Base-by-base conservation (phyloP, 2,329 filamentous ascomycete species). In the Zopfia rhizophila region DNA sequence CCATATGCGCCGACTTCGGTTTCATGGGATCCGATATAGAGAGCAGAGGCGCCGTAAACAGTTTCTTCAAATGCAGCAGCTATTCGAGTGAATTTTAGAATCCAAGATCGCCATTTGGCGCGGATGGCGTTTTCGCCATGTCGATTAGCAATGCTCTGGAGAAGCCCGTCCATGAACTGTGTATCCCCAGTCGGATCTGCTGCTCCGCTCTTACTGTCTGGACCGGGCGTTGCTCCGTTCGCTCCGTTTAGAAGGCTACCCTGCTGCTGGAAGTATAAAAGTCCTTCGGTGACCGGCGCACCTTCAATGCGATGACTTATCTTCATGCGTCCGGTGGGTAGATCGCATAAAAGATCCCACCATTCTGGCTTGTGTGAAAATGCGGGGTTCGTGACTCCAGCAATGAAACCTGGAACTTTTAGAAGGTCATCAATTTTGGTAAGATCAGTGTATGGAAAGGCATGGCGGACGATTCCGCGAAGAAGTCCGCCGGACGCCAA, bases 361-460 rank as follows among this genome's bases (percentile, higher is more conserved):
- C 94, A 99, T 68, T 97, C 92, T 0, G 89, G 90, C 64, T 97
- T 93, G 64, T 91, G 85, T 51, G 93, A 91, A 69, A 99, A 99
- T 0, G 91, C 93, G 5, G 94, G 94, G 66, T 99, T 99, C 1
- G 93, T 99, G 28, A 99, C 94, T 45, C 94, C 94, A 3, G 94
- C 94, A 61, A 99, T 96, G 72, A 99, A 99, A 2, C 94, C 94
- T 5, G 94, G 93, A 0, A 99, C 94, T 62, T 95, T 93, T 35
- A 99, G 81, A 8, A 99, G 82, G 68, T 97, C 94, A 58, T 99
- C 94, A 48, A 99, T 92, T 74, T 99, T 99, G 55, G 91, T 97
- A 30, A 99, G 80, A 75, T 99, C 94, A 1, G 94, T 99, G 67
- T 99, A 99, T 2, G 94, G 94, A 67, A 99, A 99, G 1, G 94